A percentile compares a stretch with the other conserved stretches of the same genome.
Evolutionary conservation across 805 yeast species (phyloP).

Genomic region (Maudiozyma serrabonitensis): DNA sequence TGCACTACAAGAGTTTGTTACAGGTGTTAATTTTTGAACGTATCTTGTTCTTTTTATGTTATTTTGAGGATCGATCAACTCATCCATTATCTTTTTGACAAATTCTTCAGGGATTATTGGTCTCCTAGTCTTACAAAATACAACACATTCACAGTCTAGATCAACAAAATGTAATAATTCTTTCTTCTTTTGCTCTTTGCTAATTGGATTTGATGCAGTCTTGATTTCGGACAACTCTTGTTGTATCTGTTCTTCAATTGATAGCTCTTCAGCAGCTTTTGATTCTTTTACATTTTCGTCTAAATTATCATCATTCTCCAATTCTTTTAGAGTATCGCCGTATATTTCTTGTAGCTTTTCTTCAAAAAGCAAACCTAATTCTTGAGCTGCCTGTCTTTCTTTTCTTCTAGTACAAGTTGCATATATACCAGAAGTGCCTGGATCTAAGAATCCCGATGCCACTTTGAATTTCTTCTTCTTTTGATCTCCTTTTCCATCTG

Average conservation of each 20-base stretch:
- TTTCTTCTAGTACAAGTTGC: slow-evolving; percentile 80
- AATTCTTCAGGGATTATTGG: slow-evolving; percentile 75
- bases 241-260: slow-evolving; percentile 69
- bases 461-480: slow-evolving; percentile 23
- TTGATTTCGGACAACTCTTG: slow-evolving; percentile 61
- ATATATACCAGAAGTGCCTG: slow-evolving; percentile 78
- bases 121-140: slow-evolving; percentile 69
- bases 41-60: slow-evolving; percentile 51
- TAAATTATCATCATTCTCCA: slow-evolving; percentile 10
- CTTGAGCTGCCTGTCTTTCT: slow-evolving; percentile 71
- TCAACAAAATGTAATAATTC: slow-evolving; percentile 49
- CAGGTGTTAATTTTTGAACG: slow-evolving; percentile 73
- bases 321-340: slow-evolving; percentile 28
- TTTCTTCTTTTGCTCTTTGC: slow-evolving; percentile 32
- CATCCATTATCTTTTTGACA: slow-evolving; percentile 54
- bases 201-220: slow-evolving; percentile 26
- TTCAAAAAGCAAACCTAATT: slow-evolving; percentile 48
- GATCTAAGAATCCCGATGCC: slow-evolving; percentile 44
- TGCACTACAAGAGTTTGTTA: slow-evolving; percentile 65
- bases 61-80: slow-evolving; percentile 38
- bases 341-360: slow-evolving; percentile 43
- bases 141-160: slow-evolving; percentile 70
- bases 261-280: slow-evolving; percentile 32
- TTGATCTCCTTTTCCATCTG: slow-evolving; percentile 3
- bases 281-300: slow-evolving; percentile 20